A percentile compares a stretch with the other conserved stretches of the same genome.
These are phyloP conservation scores for Graphiopsis chlorocephala DNA, from an alignment of 2,329 filamentous ascomycete species.

Conservation along the genomic window DNA sequence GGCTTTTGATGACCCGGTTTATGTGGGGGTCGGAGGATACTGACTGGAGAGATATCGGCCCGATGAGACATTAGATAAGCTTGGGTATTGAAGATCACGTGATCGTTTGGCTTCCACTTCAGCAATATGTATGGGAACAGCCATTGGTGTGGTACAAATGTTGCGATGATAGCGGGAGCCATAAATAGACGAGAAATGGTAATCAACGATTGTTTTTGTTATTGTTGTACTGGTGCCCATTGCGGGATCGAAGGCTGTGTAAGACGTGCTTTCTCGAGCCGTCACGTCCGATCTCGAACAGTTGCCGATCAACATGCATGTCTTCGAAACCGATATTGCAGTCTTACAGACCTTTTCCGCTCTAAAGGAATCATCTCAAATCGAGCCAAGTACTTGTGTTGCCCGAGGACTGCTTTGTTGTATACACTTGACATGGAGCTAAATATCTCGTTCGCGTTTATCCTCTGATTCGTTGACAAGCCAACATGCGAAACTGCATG, in stretches of 20 bases:
- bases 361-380: not conserved
- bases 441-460: not conserved
- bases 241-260: too few relatives aligned
- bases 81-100: not conserved
- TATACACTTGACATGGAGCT: not conserved
- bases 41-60: slow-evolving; percentile 2
- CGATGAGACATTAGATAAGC: not conserved
- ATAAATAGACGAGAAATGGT: not conserved
- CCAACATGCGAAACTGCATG: not conserved
- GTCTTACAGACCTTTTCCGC: not conserved
- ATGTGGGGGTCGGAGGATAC: not conserved
- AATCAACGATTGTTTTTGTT: too few relatives aligned
- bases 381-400: not conserved
- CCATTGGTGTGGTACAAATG: too few relatives aligned
- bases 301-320: not conserved
- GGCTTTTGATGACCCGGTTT: not conserved
- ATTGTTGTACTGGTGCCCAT: not conserved
- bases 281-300: not conserved
- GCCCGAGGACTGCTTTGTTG: not conserved
- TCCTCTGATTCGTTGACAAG: not conserved
- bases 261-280: too few relatives aligned
- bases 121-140: too few relatives aligned
- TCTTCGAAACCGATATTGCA: not conserved
- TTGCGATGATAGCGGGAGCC: not conserved
- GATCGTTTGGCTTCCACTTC: not conserved